A percentile compares a stretch with the other conserved stretches of the same genome.
Evolutionary conservation across 192 early-diverging fungal genomes (phyloP).

Genomic region (Radiomyces spectabilis): DNA sequence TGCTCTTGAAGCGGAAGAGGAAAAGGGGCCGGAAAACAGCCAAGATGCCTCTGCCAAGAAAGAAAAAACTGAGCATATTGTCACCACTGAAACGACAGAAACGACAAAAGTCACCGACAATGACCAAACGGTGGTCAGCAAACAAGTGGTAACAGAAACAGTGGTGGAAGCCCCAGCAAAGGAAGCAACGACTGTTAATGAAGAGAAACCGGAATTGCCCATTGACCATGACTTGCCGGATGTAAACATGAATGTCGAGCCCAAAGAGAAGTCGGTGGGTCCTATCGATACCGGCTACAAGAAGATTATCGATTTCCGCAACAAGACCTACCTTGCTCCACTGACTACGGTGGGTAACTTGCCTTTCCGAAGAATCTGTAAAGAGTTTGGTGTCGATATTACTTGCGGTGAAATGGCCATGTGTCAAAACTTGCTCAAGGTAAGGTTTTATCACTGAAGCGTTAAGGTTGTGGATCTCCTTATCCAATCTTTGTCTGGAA

Average conservation of each 20-base stretch:
- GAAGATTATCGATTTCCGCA: constrained; percentile 64
- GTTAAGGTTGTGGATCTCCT: too few species aligned
- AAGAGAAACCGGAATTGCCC: constrained; percentile 13
- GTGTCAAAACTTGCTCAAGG: constrained; percentile 51
- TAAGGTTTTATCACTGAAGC: background rate
- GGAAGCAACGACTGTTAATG: constrained; percentile 4
- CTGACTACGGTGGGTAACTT: constrained; percentile 94
- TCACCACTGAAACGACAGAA: constrained; percentile 3
- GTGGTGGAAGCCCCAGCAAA: constrained; percentile 7
- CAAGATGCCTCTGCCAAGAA: too few species aligned
- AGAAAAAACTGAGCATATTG: background rate
- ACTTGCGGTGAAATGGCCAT: constrained; percentile 96
- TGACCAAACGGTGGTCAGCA: background rate
- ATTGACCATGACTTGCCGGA: constrained; percentile 12
- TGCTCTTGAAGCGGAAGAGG: background rate
- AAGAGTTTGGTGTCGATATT: constrained; percentile 89
- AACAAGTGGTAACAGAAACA: background rate
- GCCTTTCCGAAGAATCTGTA: constrained; percentile 93
- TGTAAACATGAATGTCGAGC: constrained; percentile 11
- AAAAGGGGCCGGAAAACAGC: too few species aligned
- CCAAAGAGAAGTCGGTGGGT: constrained; percentile 22
- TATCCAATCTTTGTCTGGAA: too few species aligned
- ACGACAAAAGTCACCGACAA: constrained; percentile 1
- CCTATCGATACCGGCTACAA: constrained; percentile 46
- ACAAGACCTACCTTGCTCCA: constrained; percentile 91